A percentile compares a stretch with the other conserved stretches of the same genome.
Evolutionary conservation across 1,284 basidiomycete genomes (phyloP).

Genomic region (Malassezia dermatis): DNA sequence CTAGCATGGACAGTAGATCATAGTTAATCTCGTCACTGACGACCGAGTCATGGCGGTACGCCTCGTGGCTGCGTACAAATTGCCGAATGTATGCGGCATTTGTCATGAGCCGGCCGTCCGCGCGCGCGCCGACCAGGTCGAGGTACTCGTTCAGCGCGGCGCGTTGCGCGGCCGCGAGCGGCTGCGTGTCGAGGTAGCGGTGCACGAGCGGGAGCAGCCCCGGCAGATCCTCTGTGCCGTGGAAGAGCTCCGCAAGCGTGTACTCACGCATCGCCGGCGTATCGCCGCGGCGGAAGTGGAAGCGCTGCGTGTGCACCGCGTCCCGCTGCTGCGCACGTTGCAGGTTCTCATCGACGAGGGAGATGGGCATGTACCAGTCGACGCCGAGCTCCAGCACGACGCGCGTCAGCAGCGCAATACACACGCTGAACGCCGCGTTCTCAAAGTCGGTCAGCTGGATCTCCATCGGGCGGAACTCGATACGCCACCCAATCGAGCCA

Average conservation of each 20-base stretch:
- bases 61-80: slow-evolving; percentile 78
- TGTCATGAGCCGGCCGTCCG: slow-evolving; percentile 59
- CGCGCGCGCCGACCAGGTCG: slow-evolving; percentile 53
- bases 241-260: slow-evolving; percentile 84
- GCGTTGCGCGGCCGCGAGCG: slow-evolving; percentile 60
- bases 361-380: slow-evolving; percentile 94
- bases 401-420: slow-evolving; percentile 82
- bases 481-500: slow-evolving; percentile 88
- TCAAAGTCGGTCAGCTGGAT: slow-evolving; percentile 98
- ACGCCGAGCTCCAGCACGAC: slow-evolving; percentile 82
- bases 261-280: slow-evolving; percentile 77
- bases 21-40: slow-evolving; percentile 86
- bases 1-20: slow-evolving; percentile 60
- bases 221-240: slow-evolving; percentile 74
- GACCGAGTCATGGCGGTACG: slow-evolving; percentile 80
- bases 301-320: slow-evolving; percentile 63
- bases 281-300: slow-evolving; percentile 68
- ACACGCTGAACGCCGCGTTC: slow-evolving; percentile 91
- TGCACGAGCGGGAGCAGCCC: slow-evolving; percentile 76
- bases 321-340: slow-evolving; percentile 71
- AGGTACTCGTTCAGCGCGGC: slow-evolving; percentile 56
- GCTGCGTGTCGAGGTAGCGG: slow-evolving; percentile 76
- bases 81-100: slow-evolving; percentile 85
- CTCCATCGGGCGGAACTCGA: slow-evolving; percentile 98
- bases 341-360: slow-evolving; percentile 98